Evolutionary conservation across 176 grass and related monocot genomes (phyloP), one percentile per base, ranked within the genome.

Genomic region (Olyra latifolia): DNA sequence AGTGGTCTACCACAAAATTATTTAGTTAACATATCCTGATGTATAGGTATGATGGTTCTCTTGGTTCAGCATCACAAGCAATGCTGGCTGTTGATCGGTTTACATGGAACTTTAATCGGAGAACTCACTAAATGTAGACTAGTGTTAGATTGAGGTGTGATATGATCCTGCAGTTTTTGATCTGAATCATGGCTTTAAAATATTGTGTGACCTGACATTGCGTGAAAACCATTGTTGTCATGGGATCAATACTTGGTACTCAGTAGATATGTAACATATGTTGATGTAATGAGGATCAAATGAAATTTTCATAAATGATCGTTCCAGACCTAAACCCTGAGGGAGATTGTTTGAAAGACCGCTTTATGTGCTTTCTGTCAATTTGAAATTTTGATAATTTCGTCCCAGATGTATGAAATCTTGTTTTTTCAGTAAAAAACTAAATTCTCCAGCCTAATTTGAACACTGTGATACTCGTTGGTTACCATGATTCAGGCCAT

Each of bases 21-120:
- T 71, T 71, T 25, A 25, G 43, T 60, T 61, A 2, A 8, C 41
- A 57, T 71, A 41, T 58, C 22, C 69, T 44, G 38, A 87, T 82
- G 0, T 35, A 40, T 60, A 98, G 92, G 89, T 98, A 98, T 72
- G 95, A 94, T 88, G 95, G 92, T 83, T 94, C 89, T 40, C 80
- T 94, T 71, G 85, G 85, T 69, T 90, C 83, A 3, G 92, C 92
- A 54, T 91, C 95, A 44, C 87, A 84, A 76, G 92, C 92, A 80
- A 94, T 94, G 89, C 80, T 92, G 63, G 80, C 91, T 40, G 69
- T 73, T 52, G 95, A 98, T 86, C 89, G 91, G 81, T 92, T 98
- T 66, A 72, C 80, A 47, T 91, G 88, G 80, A 72, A 94, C 57
- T 87, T 94, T 53, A 88, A 57, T 80, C 64, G 82, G 69, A 98